Conservation (phyloP, 2,329 filamentous ascomycete genomes). For the Diplodia intermedia region DNA sequence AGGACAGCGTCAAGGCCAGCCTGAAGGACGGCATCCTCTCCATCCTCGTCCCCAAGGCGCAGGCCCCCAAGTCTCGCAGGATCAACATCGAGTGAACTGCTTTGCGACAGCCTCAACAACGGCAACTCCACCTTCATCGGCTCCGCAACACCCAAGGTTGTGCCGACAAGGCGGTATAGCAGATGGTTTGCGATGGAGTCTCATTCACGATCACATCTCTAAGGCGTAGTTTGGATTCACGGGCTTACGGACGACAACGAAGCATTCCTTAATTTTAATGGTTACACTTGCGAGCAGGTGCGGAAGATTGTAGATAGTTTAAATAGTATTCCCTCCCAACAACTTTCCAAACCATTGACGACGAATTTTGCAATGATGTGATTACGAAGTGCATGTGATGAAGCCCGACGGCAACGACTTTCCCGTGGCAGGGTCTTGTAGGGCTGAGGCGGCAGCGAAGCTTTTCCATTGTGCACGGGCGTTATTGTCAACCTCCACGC, state of each 20-base stretch:
- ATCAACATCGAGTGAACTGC: conserved; percentile 61
- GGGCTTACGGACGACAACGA: not conserved
- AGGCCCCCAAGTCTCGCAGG: conserved; percentile 56
- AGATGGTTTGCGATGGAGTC: not conserved
- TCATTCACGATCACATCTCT: not conserved
- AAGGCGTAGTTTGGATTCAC: conserved; percentile 16
- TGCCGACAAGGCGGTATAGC: not conserved
- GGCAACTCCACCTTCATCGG: not conserved
- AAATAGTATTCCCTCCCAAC: not conserved
- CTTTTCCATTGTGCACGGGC: conserved; percentile 13
- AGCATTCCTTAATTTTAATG: not conserved
- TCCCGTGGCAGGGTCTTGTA: not conserved
- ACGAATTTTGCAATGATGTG: not conserved
- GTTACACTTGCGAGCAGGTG: not conserved
- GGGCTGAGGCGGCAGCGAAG: not conserved
- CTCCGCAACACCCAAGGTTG: not conserved
- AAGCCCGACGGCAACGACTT: conserved; percentile 18
- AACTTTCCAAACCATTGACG: too few relatives aligned
- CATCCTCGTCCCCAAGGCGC: conserved; percentile 64
- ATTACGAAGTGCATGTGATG: not conserved
- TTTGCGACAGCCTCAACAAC: not conserved
- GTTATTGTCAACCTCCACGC: conserved; percentile 4
- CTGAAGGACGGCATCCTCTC: conserved; percentile 67
- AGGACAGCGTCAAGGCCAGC: conserved; percentile 66
- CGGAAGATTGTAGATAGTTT: not conserved